Percentiles rank a stretch among this genome's conserved stretches.
phyloP scores from a whole-genome alignment of 2,329 filamentous ascomycete genomes.

The Periconia sp. region DNA sequence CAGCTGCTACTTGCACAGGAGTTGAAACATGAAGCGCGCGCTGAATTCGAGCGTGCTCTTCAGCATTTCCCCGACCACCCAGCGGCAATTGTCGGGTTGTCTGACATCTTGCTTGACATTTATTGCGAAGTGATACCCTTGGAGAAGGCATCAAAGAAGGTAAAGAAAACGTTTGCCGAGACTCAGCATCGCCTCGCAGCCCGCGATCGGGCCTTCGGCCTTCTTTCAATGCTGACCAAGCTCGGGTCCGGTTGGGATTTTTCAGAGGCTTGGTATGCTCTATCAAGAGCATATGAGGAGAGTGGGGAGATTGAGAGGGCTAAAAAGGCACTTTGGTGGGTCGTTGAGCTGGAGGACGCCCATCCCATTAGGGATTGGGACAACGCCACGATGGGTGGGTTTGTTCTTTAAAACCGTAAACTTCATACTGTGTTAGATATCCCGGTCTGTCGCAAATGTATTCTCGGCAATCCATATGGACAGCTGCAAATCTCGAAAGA shows the following conservation, averaged over 20 bases:
- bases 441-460: not conserved
- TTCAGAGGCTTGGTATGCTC: conserved; percentile 88
- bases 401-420: conserved; percentile 27
- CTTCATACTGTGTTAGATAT: not conserved
- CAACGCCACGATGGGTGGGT: conserved; percentile 54
- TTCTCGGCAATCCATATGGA: not conserved
- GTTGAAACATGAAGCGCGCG: conserved; percentile 68
- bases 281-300: conserved; percentile 85
- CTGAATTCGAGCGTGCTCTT: conserved; percentile 80
- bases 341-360: conserved; percentile 88
- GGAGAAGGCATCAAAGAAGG: conserved; percentile 52
- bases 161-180: conserved; percentile 47
- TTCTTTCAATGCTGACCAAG: conserved; percentile 82
- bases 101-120: conserved; percentile 82
- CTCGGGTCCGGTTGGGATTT: conserved; percentile 87
- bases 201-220: conserved; percentile 81
- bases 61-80: conserved; percentile 79
- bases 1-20: conserved; percentile 65
- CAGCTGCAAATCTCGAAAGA: not conserved
- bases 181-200: conserved; percentile 73
- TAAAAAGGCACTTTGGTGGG: conserved; percentile 96
- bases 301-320: conserved; percentile 84
- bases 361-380: conserved; percentile 79
- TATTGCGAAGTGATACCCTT: conserved; percentile 67
- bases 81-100: conserved; percentile 76